phyloP scores from a whole-genome alignment of 1,284 basidiomycete genomes.

The Naganishia albida region DNA sequence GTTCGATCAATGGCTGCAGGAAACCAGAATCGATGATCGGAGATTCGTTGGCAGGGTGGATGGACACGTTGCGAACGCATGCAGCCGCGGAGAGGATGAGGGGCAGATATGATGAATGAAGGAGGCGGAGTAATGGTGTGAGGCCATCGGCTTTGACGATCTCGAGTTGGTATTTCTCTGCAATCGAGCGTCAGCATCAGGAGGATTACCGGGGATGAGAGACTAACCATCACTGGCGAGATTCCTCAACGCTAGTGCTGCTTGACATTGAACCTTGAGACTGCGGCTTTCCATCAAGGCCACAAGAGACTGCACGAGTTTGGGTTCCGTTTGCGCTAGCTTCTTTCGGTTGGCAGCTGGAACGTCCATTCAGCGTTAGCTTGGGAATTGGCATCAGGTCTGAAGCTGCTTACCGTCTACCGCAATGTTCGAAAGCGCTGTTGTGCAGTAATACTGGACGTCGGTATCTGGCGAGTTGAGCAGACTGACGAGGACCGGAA shows the following conservation, averaged over 20 bases:
- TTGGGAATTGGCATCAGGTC: too few relatives aligned
- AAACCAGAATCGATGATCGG: constrained; percentile 99
- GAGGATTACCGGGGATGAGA: background rate
- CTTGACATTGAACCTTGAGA: constrained; percentile 98
- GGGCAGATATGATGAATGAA: constrained; percentile 97
- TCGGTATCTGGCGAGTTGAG: constrained; percentile 97
- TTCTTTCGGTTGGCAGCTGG: constrained; percentile 88
- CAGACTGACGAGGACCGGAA: constrained; percentile 92
- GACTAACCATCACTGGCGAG: constrained; percentile 91
- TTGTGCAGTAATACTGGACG: constrained; percentile 99
- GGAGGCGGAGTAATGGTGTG: constrained; percentile 84
- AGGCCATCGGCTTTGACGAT: constrained; percentile 97
- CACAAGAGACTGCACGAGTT: constrained; percentile 91
- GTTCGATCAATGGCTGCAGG: constrained; percentile 90
- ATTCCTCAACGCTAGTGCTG: constrained; percentile 93
- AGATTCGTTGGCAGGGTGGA: constrained; percentile 97
- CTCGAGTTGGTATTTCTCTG: constrained; percentile 98
- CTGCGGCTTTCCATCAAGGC: constrained; percentile 96
- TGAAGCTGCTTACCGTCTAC: constrained; percentile 73
- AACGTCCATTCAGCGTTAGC: too few relatives aligned
- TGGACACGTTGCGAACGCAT: constrained; percentile 98
- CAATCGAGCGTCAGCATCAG: background rate
- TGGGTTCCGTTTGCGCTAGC: constrained; percentile 90
- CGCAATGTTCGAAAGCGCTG: constrained; percentile 96
- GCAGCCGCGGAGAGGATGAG: constrained; percentile 97